phyloP scores from a whole-genome alignment of 177 flowering plant genomes.

The Vitis hybrid region DNA sequence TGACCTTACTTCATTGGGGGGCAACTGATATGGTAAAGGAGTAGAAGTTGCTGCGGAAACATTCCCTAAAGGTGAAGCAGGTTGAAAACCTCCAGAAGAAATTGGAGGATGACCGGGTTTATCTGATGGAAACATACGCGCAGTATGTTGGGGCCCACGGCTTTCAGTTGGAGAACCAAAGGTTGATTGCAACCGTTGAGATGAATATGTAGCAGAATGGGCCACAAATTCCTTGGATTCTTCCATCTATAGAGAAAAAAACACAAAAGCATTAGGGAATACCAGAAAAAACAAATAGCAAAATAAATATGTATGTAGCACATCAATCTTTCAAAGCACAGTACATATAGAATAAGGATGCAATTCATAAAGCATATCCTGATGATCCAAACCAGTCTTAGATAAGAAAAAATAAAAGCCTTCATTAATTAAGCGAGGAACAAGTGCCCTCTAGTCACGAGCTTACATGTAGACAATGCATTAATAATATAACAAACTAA shows the following conservation, averaged over 20 bases:
- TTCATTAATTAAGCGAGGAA: no score
- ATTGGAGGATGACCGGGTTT: constrained; percentile 33
- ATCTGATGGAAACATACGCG: constrained; percentile 38
- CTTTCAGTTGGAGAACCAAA: constrained; percentile 35
- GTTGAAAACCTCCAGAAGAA: constrained; percentile 40
- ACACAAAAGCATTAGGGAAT: background rate
- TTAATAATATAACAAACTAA: no score
- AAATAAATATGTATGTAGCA: background rate
- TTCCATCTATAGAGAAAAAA: constrained; percentile 54
- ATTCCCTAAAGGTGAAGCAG: constrained; percentile 36
- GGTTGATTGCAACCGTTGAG: constrained; percentile 42
- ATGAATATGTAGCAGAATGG: constrained; percentile 39
- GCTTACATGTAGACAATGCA: no score
- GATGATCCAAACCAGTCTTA: no score
- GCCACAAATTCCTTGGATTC: constrained; percentile 56
- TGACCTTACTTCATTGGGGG: constrained; percentile 41
- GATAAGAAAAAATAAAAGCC: no score
- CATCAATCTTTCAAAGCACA: background rate
- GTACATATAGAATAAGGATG: background rate
- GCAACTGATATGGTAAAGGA: constrained; percentile 38
- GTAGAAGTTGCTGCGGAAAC: constrained; percentile 38
- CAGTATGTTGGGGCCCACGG: constrained; percentile 32
- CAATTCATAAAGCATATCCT: no score
- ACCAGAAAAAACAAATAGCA: constrained; percentile 1
- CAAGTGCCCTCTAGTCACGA: no score